A percentile compares a stretch with the other conserved stretches of the same genome.
These are phyloP conservation scores for Chaetoceros tenuissimus DNA, from an alignment of 108 stramenopile species.

Conservation along the genomic window DNA sequence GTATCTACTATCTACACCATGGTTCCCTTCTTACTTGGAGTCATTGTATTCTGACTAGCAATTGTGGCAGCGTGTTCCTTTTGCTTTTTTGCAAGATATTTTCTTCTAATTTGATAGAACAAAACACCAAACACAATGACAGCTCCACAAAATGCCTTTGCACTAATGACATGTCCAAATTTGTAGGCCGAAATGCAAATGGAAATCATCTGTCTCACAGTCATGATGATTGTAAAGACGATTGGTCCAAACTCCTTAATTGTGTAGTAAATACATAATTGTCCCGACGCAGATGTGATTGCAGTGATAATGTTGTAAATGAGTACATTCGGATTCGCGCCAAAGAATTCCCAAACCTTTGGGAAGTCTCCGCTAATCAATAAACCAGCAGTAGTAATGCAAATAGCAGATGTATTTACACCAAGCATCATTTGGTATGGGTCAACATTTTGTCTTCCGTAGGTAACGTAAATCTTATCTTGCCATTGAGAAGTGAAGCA, in stretches of 20 bases:
- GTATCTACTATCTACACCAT: too few species aligned
- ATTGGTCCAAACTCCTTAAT: conserved; percentile 84
- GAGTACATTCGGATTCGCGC: conserved; percentile 73
- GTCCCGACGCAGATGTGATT: conserved; percentile 90
- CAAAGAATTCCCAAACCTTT: conserved; percentile 82
- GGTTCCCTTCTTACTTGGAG: too few species aligned
- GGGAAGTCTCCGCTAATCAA: conserved; percentile 89
- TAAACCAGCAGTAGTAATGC: conserved; percentile 86
- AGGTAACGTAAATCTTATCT: conserved; percentile 88
- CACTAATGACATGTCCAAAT: conserved; percentile 82
- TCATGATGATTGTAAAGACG: conserved; percentile 95
- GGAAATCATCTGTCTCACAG: conserved; percentile 92
- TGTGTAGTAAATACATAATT: conserved; percentile 88
- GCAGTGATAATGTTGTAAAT: conserved; percentile 92
- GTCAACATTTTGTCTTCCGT: conserved; percentile 82
- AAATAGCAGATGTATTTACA: conserved; percentile 92
- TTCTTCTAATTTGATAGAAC: conserved; percentile 85
- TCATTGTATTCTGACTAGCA: too few species aligned
- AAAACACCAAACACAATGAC: conserved; percentile 87
- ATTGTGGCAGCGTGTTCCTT: background rate
- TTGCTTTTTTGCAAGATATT: conserved; percentile 48
- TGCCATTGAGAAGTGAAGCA: conserved; percentile 99
- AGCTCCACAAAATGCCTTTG: conserved; percentile 71
- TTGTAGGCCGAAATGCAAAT: conserved; percentile 89
- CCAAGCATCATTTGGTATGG: conserved; percentile 99